Conservation (phyloP, 352 stramenopile genomes). For the Phytopythium helicoides region DNA sequence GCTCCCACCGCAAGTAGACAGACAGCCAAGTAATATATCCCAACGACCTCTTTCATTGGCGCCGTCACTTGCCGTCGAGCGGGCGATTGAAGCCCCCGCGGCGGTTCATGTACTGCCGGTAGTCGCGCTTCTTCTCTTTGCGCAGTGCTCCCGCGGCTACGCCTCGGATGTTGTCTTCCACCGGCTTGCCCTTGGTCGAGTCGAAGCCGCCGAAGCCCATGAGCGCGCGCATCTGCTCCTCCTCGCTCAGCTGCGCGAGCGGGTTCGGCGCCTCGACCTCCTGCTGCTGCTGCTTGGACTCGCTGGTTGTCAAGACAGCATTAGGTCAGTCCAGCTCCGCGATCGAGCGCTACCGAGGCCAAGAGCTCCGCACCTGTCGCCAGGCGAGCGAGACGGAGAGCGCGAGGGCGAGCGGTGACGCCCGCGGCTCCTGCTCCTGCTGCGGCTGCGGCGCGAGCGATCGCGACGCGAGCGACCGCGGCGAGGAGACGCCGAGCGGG, state of each 20-base stretch:
- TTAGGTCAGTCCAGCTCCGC: too few relatives aligned
- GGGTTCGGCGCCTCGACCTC: constrained; percentile 14
- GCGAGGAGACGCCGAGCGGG: constrained; percentile 23
- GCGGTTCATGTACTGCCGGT: constrained; percentile 98
- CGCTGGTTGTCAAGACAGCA: too few relatives aligned
- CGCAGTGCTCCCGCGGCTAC: constrained; percentile 76
- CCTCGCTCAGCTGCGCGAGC: constrained; percentile 32
- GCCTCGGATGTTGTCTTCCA: constrained; percentile 90
- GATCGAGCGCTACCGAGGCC: not conserved
- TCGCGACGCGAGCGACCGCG: constrained; percentile 23
- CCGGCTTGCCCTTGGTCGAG: constrained; percentile 90
- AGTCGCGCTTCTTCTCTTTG: constrained; percentile 93
- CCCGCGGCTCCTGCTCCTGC: constrained; percentile 23
- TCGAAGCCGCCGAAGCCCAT: constrained; percentile 74
- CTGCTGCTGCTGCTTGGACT: constrained; percentile 11
- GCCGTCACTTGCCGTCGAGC: constrained; percentile 70
- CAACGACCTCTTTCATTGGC: not conserved
- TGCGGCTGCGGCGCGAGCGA: constrained; percentile 14
- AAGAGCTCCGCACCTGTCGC: constrained; percentile 6
- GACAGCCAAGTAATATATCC: not conserved
- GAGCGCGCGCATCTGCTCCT: constrained; percentile 41
- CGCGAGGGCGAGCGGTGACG: constrained; percentile 18
- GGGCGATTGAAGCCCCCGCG: constrained; percentile 94
- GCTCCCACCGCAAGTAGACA: not conserved
- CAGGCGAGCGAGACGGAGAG: constrained; percentile 14